Evolutionary conservation across 139 green algal species (phyloP).

Genomic region (Medakamo hakoo): DNA sequence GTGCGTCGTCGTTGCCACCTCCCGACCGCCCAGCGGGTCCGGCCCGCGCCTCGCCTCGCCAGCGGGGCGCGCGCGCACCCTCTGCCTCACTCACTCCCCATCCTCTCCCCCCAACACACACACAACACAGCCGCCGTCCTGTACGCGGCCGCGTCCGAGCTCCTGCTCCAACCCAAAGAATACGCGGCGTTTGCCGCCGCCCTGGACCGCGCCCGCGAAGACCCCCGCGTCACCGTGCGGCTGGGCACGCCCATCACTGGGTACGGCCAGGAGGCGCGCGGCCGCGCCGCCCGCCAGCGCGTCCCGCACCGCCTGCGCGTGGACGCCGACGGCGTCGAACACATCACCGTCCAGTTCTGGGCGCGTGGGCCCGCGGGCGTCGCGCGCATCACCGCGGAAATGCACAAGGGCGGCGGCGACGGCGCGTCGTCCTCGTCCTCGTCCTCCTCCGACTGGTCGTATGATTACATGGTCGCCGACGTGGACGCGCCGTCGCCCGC

Average conservation of each 20-base stretch:
- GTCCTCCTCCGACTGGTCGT: too few species aligned
- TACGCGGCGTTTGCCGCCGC: conserved; percentile 74
- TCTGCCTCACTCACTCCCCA: not conserved
- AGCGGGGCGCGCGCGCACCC: not conserved
- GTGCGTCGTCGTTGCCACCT: too few species aligned
- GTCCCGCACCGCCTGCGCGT: conserved; percentile 48
- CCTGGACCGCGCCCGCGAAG: conserved; percentile 60
- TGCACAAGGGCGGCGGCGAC: too few species aligned
- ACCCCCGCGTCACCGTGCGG: conserved; percentile 68
- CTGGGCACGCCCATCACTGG: conserved; percentile 27
- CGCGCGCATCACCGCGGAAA: not conserved
- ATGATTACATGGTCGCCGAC: too few species aligned
- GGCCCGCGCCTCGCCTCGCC: not conserved
- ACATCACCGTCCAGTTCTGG: not conserved
- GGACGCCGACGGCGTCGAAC: not conserved
- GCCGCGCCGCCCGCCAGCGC: conserved; percentile 67
- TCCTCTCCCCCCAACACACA: not conserved
- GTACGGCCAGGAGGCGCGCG: conserved; percentile 62
- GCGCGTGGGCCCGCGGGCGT: too few species aligned
- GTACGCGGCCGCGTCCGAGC: conserved; percentile 42
- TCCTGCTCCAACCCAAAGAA: conserved; percentile 66
- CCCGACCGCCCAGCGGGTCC: too few species aligned
- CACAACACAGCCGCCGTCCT: conserved; percentile 25
- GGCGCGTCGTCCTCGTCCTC: too few species aligned
- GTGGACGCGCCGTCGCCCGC: too few species aligned